A percentile compares a stretch with the other conserved stretches of the same genome.
phyloP scores from a whole-genome alignment of 805 yeast genomes.

The Candida manassasensis region DNA sequence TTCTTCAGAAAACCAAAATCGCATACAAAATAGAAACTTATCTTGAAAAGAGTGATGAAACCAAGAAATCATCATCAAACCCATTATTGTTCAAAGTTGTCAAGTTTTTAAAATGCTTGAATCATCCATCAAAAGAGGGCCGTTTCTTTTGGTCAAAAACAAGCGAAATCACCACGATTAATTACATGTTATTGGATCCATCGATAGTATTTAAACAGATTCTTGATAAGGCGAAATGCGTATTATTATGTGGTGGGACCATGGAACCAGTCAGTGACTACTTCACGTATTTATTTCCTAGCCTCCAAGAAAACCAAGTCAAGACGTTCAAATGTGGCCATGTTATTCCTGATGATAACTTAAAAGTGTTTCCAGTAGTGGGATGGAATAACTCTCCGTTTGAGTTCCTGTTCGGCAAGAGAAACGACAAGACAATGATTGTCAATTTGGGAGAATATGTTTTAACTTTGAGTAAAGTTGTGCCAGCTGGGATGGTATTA shows the following conservation, averaged over 20 bases:
- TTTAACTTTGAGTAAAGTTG: conserved; percentile 31
- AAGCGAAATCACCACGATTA: conserved; percentile 35
- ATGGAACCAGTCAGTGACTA: conserved; percentile 87
- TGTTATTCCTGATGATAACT: conserved; percentile 67
- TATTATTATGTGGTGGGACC: conserved; percentile 89
- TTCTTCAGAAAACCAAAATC: conserved; percentile 63
- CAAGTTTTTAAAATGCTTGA: conserved; percentile 57
- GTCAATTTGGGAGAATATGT: conserved; percentile 48
- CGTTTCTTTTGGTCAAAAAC: conserved; percentile 58
- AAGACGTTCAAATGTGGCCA: conserved; percentile 73
- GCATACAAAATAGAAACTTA: conserved; percentile 82
- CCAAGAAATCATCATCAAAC: conserved; percentile 19
- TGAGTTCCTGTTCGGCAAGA: conserved; percentile 65
- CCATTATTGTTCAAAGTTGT: conserved; percentile 65
- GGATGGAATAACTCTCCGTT: conserved; percentile 24
- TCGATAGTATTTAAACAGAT: conserved; percentile 63
- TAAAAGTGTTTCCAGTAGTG: conserved; percentile 54
- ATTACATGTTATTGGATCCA: conserved; percentile 78
- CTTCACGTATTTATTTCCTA: conserved; percentile 60
- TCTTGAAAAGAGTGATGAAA: conserved; percentile 29
- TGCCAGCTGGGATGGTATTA: conserved; percentile 74
- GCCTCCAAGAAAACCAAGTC: conserved; percentile 34
- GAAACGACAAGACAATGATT: conserved; percentile 47
- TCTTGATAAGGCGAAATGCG: conserved; percentile 60
- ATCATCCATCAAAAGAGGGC: conserved; percentile 79